Conservation (phyloP, 192 early-diverging fungal genomes). For the Borealophlyctis nickersoniae region DNA sequence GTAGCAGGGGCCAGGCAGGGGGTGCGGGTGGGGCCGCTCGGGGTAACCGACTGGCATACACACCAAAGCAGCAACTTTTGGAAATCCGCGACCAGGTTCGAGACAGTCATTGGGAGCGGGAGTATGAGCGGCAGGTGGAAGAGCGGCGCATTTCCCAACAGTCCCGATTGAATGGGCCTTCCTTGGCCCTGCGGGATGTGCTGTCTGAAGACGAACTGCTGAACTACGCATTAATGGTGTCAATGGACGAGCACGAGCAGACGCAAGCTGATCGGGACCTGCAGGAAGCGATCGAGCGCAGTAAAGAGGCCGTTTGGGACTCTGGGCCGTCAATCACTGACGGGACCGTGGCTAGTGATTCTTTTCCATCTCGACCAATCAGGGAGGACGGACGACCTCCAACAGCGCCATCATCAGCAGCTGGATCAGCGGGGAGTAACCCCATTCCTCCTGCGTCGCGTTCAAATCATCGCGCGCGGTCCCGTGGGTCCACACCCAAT, state of each 20-base stretch:
- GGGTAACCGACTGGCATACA: neutral
- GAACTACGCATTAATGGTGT: constrained; percentile 57
- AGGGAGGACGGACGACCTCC: too few species aligned
- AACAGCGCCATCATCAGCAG: too few species aligned
- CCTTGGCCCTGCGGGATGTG: constrained; percentile 28
- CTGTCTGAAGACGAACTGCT: constrained; percentile 57
- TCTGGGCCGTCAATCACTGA: neutral
- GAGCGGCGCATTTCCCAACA: constrained; percentile 2
- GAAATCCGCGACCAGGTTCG: constrained; percentile 45
- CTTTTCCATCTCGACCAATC: too few species aligned
- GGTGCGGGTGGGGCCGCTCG: neutral
- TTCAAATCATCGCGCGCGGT: too few species aligned
- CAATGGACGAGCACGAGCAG: constrained; percentile 10
- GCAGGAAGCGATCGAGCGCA: constrained; percentile 18
- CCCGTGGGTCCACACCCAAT: too few species aligned
- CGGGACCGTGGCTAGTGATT: too few species aligned
- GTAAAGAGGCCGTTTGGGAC: neutral
- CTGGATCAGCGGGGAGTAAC: too few species aligned
- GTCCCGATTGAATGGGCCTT: constrained; percentile 12
- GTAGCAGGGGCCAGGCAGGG: too few species aligned
- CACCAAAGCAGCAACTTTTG: constrained; percentile 14
- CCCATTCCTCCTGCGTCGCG: too few species aligned
- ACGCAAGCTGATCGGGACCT: constrained; percentile 10
- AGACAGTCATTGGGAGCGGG: constrained; percentile 25
- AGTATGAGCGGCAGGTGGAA: constrained; percentile 27